Conservation (phyloP, 305 asterid species). For the Fraxinus floribunda region DNA sequence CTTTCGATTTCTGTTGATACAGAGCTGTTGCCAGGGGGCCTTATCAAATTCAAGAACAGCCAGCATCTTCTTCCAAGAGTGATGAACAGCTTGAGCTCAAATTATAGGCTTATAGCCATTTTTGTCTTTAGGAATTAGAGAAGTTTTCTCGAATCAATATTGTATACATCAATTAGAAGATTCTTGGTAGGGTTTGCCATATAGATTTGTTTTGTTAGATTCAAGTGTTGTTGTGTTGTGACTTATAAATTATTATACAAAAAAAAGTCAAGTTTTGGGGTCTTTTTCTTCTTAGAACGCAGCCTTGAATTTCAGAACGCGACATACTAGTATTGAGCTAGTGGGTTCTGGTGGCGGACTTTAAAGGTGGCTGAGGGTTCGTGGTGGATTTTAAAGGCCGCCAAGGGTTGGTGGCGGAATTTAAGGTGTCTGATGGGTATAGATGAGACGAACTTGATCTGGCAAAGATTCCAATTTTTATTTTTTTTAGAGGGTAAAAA, state of each 20-base stretch:
- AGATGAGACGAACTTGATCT: background rate
- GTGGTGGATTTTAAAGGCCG: background rate
- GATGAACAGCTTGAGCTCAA: slow-evolving; percentile 69
- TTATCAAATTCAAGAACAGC: slow-evolving; percentile 43
- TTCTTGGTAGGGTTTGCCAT: background rate
- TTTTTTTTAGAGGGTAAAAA: background rate
- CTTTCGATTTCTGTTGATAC: slow-evolving; percentile 1
- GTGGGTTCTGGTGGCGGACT: background rate
- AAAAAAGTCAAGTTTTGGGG: background rate
- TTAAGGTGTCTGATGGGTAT: background rate
- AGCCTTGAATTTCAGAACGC: background rate
- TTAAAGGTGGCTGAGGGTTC: background rate
- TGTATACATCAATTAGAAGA: slow-evolving; percentile 1
- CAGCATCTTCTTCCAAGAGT: slow-evolving; percentile 44
- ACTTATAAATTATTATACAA: background rate
- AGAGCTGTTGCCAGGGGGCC: slow-evolving; percentile 70
- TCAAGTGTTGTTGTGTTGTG: background rate
- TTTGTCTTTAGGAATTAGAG: background rate
- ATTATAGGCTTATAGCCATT: slow-evolving; percentile 32
- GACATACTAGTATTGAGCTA: background rate
- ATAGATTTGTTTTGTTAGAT: slow-evolving; percentile 10
- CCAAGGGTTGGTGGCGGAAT: too few species aligned
- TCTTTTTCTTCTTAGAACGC: background rate
- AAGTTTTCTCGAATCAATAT: background rate
- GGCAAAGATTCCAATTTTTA: background rate